Base-by-base conservation (phyloP, 1,284 basidiomycete genomes). In the Rhodotorula sp. region DNA sequence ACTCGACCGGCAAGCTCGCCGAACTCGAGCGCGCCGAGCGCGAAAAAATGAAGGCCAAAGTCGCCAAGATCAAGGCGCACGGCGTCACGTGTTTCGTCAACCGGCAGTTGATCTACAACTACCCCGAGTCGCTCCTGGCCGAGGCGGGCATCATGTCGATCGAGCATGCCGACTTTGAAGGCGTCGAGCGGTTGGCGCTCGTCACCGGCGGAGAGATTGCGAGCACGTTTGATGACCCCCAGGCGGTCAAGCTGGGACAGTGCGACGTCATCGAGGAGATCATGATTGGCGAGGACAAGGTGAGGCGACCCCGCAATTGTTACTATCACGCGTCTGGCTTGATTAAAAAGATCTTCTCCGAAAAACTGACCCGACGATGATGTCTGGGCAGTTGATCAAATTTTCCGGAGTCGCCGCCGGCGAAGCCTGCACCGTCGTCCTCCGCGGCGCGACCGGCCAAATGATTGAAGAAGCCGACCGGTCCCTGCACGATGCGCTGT, bases 391-490 rank as follows among this genome's bases (percentile, higher is more conserved):
- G 93, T 85, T 99, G 72, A 96, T 98, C 85, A 98, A 98, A 83
- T 99, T 99, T 84, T 97, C 94, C 8, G 96, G 95, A 55, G 95
- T 99, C 53, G 94, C 95, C 20, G 95, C 95, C 42, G 95, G 95
- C 37, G 89, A 97, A 82, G 96, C 96, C n/a, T 99, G 96, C 82
- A 99, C 96, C 0, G 94, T 99, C 60, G 95, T 99, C 20, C 86
- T 99, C 6, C 90, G 95, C 30, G 96, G 96, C 30, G 96, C 94
- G 15, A 99, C 96, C 42, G 89, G 89, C 68, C 96, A 99, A 81
- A 99, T 99, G 95, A 89, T 99, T 33, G 96, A 99, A 79, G 96
- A 99, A 82, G 96, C 96, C 6, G 96, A 99, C 79, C 89, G 96
- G 26, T 98, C 96, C 4, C 83, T 99, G 60, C 96, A 99, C 79